A percentile compares a stretch with the other conserved stretches of the same genome.
Evolutionary conservation across 2,329 filamentous ascomycete species (phyloP).

Genomic region (Sarocladiaceae sp.): DNA sequence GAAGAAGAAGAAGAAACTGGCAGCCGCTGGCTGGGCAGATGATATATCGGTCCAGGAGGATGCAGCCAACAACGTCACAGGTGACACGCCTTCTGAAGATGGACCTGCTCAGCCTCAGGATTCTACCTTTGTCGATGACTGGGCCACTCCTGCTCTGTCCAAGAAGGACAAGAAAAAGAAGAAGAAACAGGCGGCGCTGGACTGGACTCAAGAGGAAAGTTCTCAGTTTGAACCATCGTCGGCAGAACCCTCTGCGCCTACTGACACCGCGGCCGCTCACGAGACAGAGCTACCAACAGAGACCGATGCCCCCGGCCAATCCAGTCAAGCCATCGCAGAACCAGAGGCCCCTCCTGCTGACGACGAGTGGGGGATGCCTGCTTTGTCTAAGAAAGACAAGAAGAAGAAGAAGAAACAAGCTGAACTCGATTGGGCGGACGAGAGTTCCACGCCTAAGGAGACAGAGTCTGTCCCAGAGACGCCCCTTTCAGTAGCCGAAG

Average conservation of each 20-base stretch:
- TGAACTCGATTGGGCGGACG: constrained; percentile 15
- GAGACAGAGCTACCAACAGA: no score
- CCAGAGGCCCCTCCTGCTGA: no score
- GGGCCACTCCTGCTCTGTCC: constrained; percentile 15
- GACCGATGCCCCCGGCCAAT: constrained; percentile 14
- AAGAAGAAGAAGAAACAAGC: constrained; percentile 27
- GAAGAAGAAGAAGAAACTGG: constrained; percentile 26
- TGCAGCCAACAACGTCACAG: neutral
- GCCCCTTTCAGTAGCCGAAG: neutral
- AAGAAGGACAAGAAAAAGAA: constrained; percentile 30
- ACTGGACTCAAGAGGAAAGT: constrained; percentile 14
- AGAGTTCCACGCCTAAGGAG: constrained; percentile 14
- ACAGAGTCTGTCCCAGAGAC: constrained; percentile 7
- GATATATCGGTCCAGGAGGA: constrained; percentile 14
- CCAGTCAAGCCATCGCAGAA: no score
- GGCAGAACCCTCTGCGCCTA: neutral
- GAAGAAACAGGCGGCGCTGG: constrained; percentile 22
- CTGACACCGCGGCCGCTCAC: constrained; percentile 12
- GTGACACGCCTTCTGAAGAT: no score
- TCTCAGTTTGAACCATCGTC: constrained; percentile 12
- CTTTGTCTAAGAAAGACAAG: constrained; percentile 27
- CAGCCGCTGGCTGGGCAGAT: constrained; percentile 15
- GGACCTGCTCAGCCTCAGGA: neutral
- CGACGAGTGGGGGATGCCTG: neutral
- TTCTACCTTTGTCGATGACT: neutral